Evolutionary conservation across 768 basidiomycete genomes (phyloP).

Genomic region (Leucogyrophana mollusca): DNA sequence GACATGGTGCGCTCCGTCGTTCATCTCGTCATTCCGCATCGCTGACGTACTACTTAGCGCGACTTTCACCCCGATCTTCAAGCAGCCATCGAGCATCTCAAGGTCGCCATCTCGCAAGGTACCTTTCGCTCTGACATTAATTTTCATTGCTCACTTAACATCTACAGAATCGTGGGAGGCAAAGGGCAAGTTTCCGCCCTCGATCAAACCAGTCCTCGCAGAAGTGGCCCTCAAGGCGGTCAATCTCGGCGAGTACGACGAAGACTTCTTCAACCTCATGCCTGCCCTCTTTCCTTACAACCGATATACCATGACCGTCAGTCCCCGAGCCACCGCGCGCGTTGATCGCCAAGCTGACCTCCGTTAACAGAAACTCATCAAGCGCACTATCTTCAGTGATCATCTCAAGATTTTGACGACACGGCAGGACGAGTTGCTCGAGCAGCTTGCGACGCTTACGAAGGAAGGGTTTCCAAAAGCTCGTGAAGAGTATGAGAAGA

Average conservation of each 20-base stretch:
- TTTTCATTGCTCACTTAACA: neutral
- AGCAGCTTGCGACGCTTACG: constrained; percentile 59
- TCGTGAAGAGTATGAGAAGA: constrained; percentile 75
- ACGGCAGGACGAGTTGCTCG: constrained; percentile 67
- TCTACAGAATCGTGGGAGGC: constrained; percentile 67
- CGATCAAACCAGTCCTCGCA: constrained; percentile 70
- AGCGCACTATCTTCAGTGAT: constrained; percentile 79
- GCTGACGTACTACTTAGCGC: constrained; percentile 33
- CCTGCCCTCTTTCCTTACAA: constrained; percentile 91
- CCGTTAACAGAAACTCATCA: constrained; percentile 77
- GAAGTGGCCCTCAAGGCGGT: constrained; percentile 77
- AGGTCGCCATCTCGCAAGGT: constrained; percentile 60
- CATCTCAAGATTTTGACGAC: constrained; percentile 66
- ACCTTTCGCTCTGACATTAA: neutral
- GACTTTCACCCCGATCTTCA: constrained; percentile 76
- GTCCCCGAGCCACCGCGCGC: constrained; percentile 21
- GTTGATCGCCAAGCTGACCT: constrained; percentile 9
- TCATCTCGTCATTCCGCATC: neutral
- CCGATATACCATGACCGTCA: constrained; percentile 86
- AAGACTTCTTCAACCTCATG: constrained; percentile 88
- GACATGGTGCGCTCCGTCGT: constrained; percentile 49
- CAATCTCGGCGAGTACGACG: constrained; percentile 84
- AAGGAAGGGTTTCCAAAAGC: constrained; percentile 66
- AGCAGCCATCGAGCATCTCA: constrained; percentile 56
- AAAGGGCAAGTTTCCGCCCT: constrained; percentile 88